Base-by-base conservation (phyloP, 1,284 basidiomycete species). In the Calocybe gambosa region DNA sequence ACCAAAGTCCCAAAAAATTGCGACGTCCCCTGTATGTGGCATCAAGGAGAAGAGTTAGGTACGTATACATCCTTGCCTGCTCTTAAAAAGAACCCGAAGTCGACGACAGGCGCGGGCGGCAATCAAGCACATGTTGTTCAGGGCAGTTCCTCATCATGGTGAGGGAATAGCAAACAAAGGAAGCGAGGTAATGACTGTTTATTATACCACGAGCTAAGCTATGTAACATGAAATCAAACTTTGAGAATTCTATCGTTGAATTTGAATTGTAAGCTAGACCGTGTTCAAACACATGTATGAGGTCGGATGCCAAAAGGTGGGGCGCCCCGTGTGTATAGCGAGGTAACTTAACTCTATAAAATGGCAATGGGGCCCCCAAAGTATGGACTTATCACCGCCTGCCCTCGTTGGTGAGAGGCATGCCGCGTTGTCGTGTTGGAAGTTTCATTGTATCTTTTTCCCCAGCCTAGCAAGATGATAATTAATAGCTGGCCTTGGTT, bases 381-480 rank as follows among this genome's bases (percentile, higher is more conserved):
- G 9, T 26, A 26, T 26, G 5, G 25, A 26, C 5, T 26, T 5
- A 26, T 9, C 25, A 26, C 25, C 9, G 25, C 25, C 25, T 5
- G 5, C 25, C 5, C 25, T 5, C 9, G 25, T 26, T 9, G 15
- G 12, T 7, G 10, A 10, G 13, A 25, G 18, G 21, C 35, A 39
- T 33, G 39, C 36, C 28, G 21, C 21, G 20, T 25, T 33, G 50
- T 47, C 49, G 39, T 23, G 41, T 43, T 8, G 34, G 25, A 39
- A 43, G 1, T 42, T 62, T 62, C 73, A 85, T 71, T 85, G 82
- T 58, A 82, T 75, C 51, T 72, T 77, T 62, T 86, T 89, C 52
- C 78, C 76, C 49, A 90, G 71, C 57, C 86, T 77, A 56, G 85
- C 82, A 54, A 92, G 78, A 62, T 91, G 88, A 62, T 89, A 91